Percentiles rank a stretch among this genome's conserved stretches.
Evolutionary conservation across 2,329 filamentous ascomycete genomes (phyloP).

Genomic region (Paecilomyces fulvus): DNA sequence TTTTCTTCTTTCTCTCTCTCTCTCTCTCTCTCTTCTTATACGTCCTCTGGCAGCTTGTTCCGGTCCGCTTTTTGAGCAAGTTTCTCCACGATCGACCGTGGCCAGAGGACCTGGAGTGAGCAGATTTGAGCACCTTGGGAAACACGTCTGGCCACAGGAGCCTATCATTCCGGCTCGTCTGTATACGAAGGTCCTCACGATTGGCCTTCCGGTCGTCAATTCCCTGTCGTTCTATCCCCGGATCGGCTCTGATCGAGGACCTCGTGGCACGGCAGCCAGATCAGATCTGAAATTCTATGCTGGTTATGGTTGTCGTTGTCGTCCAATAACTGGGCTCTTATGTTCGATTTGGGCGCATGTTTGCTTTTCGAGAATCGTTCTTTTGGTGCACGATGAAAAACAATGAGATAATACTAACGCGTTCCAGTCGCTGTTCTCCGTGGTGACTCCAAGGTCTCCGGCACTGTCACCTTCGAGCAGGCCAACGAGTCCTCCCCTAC

Average conservation of each 20-base stretch:
- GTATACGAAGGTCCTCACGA: background rate
- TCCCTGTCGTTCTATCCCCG: background rate
- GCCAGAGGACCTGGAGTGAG: conserved; percentile 29
- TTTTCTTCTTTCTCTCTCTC: conserved; percentile 12
- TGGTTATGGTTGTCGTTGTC: background rate
- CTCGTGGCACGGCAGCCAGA: background rate
- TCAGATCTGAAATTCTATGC: background rate
- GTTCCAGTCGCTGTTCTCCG: conserved; percentile 82
- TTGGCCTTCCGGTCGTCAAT: background rate
- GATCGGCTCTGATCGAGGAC: background rate
- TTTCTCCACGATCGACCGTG: conserved; percentile 21
- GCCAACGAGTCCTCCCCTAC: conserved; percentile 71
- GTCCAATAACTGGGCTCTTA: background rate
- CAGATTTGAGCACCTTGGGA: conserved; percentile 37
- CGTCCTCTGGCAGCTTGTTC: background rate
- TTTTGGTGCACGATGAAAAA: background rate
- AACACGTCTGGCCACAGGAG: conserved; percentile 1
- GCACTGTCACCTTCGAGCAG: conserved; percentile 94
- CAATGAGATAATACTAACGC: conserved; percentile 15
- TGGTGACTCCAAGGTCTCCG: conserved; percentile 92
- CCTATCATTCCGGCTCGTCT: conserved; percentile 12
- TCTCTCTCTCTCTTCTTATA: conserved; percentile 3
- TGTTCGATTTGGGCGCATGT: background rate
- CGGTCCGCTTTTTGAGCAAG: conserved; percentile 1
- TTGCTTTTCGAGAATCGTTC: background rate